Evolutionary conservation across 164 flowering plant species (phyloP).

Genomic region (Protea cynaroides): DNA sequence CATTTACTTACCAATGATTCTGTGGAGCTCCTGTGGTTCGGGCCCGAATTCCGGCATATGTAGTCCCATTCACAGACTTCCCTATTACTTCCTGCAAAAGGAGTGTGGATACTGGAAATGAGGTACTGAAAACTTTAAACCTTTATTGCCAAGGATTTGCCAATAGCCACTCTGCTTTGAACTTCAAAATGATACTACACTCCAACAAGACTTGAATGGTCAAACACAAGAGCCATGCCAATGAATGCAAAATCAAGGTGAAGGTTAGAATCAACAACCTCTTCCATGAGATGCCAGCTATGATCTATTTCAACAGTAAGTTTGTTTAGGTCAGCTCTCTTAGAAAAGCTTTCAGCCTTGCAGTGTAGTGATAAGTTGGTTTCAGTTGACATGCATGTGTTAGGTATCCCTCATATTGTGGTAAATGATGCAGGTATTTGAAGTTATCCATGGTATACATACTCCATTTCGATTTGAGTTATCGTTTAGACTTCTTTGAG

Average conservation of each 20-base stretch:
- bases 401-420: neutral
- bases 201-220: too few relatives aligned
- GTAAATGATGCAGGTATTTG: neutral
- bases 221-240: neutral
- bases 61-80: slow-evolving; percentile 88
- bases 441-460: neutral
- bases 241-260: neutral
- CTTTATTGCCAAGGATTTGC: too few relatives aligned
- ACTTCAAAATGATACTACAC: too few relatives aligned
- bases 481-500: neutral
- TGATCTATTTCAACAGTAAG: neutral
- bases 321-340: neutral
- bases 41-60: slow-evolving; percentile 92
- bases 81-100: slow-evolving; percentile 78
- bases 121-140: too few relatives aligned
- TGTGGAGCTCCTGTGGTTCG: slow-evolving; percentile 99
- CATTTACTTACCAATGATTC: slow-evolving; percentile 75
- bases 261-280: neutral
- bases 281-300: neutral
- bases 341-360: too few relatives aligned
- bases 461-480: too few relatives aligned
- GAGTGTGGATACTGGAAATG: too few relatives aligned
- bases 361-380: neutral
- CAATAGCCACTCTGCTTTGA: too few relatives aligned
- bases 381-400: neutral